Evolutionary conservation across 768 basidiomycete species (phyloP).

Genomic region (Tephrocybe sp.): DNA sequence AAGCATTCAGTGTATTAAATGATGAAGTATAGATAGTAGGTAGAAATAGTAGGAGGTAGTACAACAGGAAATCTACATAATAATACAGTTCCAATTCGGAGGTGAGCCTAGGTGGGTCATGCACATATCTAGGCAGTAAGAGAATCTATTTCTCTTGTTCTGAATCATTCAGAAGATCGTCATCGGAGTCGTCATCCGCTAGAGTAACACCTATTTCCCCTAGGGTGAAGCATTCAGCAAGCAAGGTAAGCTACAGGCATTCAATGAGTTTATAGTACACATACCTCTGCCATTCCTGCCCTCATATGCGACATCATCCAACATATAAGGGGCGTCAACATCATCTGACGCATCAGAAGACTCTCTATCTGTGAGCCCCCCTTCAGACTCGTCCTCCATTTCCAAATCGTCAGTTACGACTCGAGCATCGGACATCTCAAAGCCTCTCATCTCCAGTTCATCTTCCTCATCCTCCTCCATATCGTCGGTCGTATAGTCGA

Average conservation of each 20-base stretch:
- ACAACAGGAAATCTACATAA: conserved; percentile 8
- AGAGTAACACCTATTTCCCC: conserved; percentile 4
- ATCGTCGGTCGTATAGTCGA: conserved; percentile 39
- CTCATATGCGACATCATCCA: conserved; percentile 16
- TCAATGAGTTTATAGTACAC: conserved; percentile 6
- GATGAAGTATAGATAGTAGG: not conserved
- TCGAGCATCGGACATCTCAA: too few species aligned
- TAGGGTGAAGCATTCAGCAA: not conserved
- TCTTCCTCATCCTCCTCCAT: conserved; percentile 33
- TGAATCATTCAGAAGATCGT: conserved; percentile 3
- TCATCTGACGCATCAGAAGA: conserved; percentile 28
- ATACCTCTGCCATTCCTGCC: conserved; percentile 16
- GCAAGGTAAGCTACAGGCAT: not conserved
- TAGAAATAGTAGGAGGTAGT: conserved; percentile 1
- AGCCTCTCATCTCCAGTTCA: conserved; percentile 16
- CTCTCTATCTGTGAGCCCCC: conserved; percentile 45
- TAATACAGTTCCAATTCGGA: conserved; percentile 8
- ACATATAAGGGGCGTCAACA: conserved; percentile 15
- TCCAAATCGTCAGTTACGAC: conserved; percentile 19
- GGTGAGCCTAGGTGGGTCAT: not conserved
- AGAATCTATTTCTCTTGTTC: conserved; percentile 10
- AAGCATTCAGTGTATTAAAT: conserved; percentile 10
- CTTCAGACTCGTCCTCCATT: conserved; percentile 32
- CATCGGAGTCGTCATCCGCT: conserved; percentile 2
- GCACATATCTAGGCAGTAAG: not conserved